These are phyloP conservation scores for Xylaria polymorpha DNA, from an alignment of 2,329 filamentous ascomycete species.

Conservation along the genomic window DNA sequence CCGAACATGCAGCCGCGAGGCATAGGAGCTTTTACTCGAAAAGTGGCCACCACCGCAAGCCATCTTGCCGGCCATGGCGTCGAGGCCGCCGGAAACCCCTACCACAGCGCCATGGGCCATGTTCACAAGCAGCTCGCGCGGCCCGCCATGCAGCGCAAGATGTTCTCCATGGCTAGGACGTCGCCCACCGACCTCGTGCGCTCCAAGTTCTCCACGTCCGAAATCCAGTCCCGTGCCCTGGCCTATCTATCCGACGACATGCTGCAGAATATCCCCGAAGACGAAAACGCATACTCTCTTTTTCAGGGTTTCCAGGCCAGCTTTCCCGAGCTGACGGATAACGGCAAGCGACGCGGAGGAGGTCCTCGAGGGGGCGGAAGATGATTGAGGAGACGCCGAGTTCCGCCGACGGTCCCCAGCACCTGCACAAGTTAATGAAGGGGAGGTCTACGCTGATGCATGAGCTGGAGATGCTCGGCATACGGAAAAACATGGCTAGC, in stretches of 20 bases:
- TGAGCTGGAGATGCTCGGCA: constrained; percentile 87
- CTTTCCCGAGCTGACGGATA: constrained; percentile 77
- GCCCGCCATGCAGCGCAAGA: constrained; percentile 84
- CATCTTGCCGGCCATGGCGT: constrained; percentile 81
- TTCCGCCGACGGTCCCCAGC: constrained; percentile 68
- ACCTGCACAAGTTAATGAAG: constrained; percentile 79
- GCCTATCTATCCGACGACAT: constrained; percentile 91
- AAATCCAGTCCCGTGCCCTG: constrained; percentile 94
- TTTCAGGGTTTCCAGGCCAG: constrained; percentile 97
- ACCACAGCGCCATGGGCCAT: constrained; percentile 87
- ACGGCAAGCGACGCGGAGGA: constrained; percentile 76
- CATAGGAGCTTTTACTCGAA: constrained; percentile 91
- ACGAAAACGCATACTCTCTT: constrained; percentile 86
- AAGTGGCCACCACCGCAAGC: constrained; percentile 92
- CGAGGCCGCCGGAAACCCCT: constrained; percentile 71
- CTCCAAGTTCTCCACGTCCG: constrained; percentile 86
- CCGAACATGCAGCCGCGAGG: constrained; percentile 74
- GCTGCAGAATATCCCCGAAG: constrained; percentile 87
- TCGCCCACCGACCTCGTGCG: constrained; percentile 95
- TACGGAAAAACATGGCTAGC: constrained; percentile 97
- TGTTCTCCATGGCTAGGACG: constrained; percentile 91
- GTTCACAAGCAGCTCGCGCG: constrained; percentile 89
- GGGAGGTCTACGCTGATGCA: constrained; percentile 85
- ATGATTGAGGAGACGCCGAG: constrained; percentile 74
- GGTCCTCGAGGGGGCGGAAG: constrained; percentile 79